These are phyloP conservation scores for Protea cynaroides DNA, from an alignment of 164 flowering plant genomes.

Conservation along the genomic window DNA sequence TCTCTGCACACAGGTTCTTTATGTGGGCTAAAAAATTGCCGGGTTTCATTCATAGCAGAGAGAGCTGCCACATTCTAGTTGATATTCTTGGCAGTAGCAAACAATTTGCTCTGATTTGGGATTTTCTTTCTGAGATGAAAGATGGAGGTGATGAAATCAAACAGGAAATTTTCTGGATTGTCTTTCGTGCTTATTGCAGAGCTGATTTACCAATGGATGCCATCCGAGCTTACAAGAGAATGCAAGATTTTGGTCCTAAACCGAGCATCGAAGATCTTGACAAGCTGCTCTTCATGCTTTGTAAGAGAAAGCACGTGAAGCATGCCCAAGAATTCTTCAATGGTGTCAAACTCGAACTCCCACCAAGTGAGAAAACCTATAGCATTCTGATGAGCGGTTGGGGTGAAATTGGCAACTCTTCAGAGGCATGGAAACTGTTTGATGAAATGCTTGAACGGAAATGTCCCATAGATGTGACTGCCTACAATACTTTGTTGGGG, in stretches of 20 bases:
- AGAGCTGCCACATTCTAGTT: conserved; percentile 52
- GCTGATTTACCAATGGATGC: conserved; percentile 78
- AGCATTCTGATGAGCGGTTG: conserved; percentile 76
- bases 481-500: conserved; percentile 59
- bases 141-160: conserved; percentile 28
- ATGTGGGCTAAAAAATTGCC: conserved; percentile 61
- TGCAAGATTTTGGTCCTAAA: conserved; percentile 62
- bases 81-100: conserved; percentile 61
- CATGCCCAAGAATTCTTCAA: conserved; percentile 67
- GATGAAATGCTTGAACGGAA: conserved; percentile 71
- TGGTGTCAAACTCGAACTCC: conserved; percentile 36
- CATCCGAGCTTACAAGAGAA: conserved; percentile 58
- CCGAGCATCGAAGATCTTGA: conserved; percentile 58
- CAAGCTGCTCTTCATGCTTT: conserved; percentile 43
- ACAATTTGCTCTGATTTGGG: conserved; percentile 85
- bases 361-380: conserved; percentile 42
- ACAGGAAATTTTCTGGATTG: conserved; percentile 49
- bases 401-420: conserved; percentile 50
- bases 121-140: conserved; percentile 57
- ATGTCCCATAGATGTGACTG: conserved; percentile 44
- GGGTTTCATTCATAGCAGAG: conserved; percentile 42
- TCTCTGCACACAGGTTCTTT: conserved; percentile 77
- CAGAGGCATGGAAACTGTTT: conserved; percentile 54
- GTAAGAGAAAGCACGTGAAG: conserved; percentile 55
- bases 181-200: conserved; percentile 64